Percentiles rank a stretch among this genome's conserved stretches.
Conservation (phyloP, 192 early-diverging fungal species). For the Linnemannia exigua region DNA sequence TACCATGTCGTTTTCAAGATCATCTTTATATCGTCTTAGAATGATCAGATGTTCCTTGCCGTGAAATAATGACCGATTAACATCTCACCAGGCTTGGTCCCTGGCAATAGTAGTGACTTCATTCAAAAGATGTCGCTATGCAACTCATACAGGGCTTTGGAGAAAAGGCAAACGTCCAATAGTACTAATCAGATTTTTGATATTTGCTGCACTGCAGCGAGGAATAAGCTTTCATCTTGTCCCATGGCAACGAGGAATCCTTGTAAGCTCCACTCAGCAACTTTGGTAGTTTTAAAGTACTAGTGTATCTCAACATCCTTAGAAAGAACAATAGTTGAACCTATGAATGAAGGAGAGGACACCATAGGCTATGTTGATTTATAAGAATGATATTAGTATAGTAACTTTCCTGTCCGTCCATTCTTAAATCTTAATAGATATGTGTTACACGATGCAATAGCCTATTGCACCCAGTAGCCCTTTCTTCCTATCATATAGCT, state of each 20-base stretch:
- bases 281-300: conserved; percentile 9
- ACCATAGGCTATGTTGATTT: not conserved
- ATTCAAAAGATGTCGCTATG: not conserved
- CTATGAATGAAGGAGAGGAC: conserved; percentile 5
- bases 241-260: conserved; percentile 4
- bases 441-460: no score
- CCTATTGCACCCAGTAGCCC: no score
- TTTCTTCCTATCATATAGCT: no score
- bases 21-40: not conserved
- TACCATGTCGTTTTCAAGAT: conserved; percentile 17
- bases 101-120: conserved; percentile 4
- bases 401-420: no score
- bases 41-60: not conserved
- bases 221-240: conserved; percentile 14
- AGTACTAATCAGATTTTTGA: conserved; percentile 7
- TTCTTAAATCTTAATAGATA: no score
- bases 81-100: conserved; percentile 4
- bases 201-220: not conserved
- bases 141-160: conserved; percentile 7
- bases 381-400: no score
- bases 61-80: not conserved
- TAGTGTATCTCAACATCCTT: not conserved
- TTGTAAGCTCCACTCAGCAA: conserved; percentile 12
- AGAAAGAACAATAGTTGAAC: not conserved
- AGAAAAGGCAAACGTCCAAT: conserved; percentile 11